A percentile compares a stretch with the other conserved stretches of the same genome.
phyloP scores from a whole-genome alignment of 78 protist species.

The Mantamonas sphyraenae region DNA sequence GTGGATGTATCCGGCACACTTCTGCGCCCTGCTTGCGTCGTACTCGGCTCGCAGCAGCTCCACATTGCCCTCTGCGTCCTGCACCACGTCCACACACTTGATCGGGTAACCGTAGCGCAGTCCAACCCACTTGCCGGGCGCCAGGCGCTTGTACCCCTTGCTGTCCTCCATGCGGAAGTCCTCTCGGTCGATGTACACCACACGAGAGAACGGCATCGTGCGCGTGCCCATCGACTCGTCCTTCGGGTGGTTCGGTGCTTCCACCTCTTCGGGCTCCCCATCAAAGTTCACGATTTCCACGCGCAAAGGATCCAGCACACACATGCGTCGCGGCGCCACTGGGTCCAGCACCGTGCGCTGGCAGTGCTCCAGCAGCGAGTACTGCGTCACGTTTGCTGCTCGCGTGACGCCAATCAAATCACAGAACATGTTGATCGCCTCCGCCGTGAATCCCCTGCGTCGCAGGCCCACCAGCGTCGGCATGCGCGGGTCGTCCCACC shows the following conservation, averaged over 20 bases:
- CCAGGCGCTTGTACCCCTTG: constrained; percentile 66
- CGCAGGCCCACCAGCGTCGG: constrained; percentile 59
- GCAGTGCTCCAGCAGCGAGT: constrained; percentile 50
- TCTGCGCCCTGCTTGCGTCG: constrained; percentile 28
- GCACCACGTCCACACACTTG: constrained; percentile 31
- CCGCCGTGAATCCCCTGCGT: constrained; percentile 87
- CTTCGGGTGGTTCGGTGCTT: constrained; percentile 67
- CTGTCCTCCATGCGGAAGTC: constrained; percentile 65
- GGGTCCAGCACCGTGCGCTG: constrained; percentile 45
- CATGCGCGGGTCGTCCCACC: constrained; percentile 98
- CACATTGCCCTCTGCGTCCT: constrained; percentile 49
- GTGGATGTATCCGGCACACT: constrained; percentile 76
- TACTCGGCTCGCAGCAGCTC: constrained; percentile 31
- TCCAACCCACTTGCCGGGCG: constrained; percentile 62
- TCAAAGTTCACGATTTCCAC: constrained; percentile 14
- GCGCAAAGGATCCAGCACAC: constrained; percentile 36
- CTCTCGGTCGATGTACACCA: constrained; percentile 71
- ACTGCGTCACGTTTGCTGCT: constrained; percentile 25
- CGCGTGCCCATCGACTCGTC: constrained; percentile 48
- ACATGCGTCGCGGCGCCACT: constrained; percentile 29
- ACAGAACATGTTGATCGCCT: constrained; percentile 77
- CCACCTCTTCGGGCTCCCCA: constrained; percentile 25
- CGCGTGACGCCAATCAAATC: constrained; percentile 83
- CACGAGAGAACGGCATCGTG: constrained; percentile 26
- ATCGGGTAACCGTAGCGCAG: constrained; percentile 53